A percentile compares a stretch with the other conserved stretches of the same genome.
Conservation (phyloP, 2,329 filamentous ascomycete genomes). For the Xylaria polymorpha region DNA sequence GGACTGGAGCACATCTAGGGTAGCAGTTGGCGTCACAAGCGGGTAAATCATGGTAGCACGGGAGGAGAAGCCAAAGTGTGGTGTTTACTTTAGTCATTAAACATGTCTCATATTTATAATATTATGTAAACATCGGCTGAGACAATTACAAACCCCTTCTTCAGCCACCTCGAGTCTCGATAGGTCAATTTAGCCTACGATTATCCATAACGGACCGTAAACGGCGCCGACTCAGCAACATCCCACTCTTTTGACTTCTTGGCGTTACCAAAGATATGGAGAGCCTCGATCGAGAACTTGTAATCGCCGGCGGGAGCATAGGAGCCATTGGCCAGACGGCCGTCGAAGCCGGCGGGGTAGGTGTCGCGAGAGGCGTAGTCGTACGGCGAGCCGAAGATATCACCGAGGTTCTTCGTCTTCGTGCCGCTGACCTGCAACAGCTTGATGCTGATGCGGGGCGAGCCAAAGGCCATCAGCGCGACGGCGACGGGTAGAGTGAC, state of each 20-base stretch:
- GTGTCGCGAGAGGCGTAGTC: constrained; percentile 51
- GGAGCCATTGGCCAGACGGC: constrained; percentile 58
- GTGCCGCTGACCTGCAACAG: constrained; percentile 56
- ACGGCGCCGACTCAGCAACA: constrained; percentile 54
- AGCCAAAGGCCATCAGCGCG: constrained; percentile 59
- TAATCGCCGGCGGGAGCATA: constrained; percentile 63
- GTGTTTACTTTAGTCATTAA: constrained; percentile 1
- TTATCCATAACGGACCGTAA: constrained; percentile 58
- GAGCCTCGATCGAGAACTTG: constrained; percentile 60
- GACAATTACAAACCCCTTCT: constrained; percentile 9
- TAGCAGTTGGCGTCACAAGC: background rate
- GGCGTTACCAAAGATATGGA: constrained; percentile 64
- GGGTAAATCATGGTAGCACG: constrained; percentile 1
- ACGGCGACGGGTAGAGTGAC: constrained; percentile 55
- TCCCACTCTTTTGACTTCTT: constrained; percentile 61
- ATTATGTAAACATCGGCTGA: constrained; percentile 21
- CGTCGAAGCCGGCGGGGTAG: constrained; percentile 56
- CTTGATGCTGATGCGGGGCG: constrained; percentile 57
- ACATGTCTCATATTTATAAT: constrained; percentile 25
- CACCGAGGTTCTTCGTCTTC: constrained; percentile 52
- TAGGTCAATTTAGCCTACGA: background rate
- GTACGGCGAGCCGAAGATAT: constrained; percentile 57
- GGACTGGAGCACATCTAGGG: background rate
- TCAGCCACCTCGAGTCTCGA: background rate
- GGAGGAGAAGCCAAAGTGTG: background rate